phyloP scores from a whole-genome alignment of 257 asterid genomes.

The Przewalskia tangutica region DNA sequence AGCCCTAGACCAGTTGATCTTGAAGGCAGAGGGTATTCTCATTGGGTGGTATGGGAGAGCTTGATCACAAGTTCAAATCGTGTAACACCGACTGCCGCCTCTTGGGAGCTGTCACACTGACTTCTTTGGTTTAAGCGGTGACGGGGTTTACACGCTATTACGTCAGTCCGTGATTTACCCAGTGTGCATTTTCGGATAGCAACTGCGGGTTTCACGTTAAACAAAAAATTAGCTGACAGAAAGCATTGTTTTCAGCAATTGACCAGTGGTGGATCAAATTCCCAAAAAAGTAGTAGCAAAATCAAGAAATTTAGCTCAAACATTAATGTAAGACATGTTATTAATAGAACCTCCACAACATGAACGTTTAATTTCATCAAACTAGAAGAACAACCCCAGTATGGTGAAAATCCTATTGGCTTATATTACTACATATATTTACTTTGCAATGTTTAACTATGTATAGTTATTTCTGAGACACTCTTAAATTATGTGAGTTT shows the following conservation, averaged over 20 bases:
- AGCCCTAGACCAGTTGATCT: no score
- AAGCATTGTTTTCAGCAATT: conserved; percentile 6
- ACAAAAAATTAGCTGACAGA: background rate
- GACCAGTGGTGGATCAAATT: conserved; percentile 1
- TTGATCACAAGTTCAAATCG: no score
- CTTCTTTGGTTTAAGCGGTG: no score
- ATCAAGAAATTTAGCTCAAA: background rate
- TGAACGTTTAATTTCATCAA: background rate
- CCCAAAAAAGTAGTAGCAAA: background rate
- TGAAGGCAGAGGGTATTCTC: no score
- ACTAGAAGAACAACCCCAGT: background rate
- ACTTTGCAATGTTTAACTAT: background rate
- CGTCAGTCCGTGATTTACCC: no score
- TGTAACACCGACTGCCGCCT: no score
- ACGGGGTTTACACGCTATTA: no score
- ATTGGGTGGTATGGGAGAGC: no score
- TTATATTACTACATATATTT: background rate
- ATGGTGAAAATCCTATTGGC: background rate
- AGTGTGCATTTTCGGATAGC: no score
- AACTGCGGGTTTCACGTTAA: no score
- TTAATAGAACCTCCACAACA: background rate
- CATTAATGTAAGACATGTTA: background rate
- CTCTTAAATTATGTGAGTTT: background rate
- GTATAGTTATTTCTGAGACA: no score
- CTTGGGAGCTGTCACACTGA: no score